A percentile compares a stretch with the other conserved stretches of the same genome.
Conservation (phyloP, 495 filamentous ascomycete genomes). For the Venustampulla echinocandica region DNA sequence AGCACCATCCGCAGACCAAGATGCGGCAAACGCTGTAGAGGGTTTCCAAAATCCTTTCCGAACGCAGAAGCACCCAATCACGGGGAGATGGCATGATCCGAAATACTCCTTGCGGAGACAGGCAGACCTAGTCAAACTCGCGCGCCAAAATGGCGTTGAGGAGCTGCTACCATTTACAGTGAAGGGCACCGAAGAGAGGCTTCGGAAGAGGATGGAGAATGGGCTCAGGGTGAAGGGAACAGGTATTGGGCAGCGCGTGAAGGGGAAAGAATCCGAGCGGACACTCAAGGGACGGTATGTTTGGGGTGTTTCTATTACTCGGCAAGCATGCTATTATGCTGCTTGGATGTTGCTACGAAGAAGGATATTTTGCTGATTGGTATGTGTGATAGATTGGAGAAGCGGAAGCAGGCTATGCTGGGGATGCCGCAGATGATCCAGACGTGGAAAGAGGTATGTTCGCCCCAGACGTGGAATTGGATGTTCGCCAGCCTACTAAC, state of each 20-base stretch:
- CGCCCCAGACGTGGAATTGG: conserved; percentile 14
- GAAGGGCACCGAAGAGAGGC: conserved; percentile 66
- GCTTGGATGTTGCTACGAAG: neutral
- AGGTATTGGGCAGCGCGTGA: conserved; percentile 83
- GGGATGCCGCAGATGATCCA: conserved; percentile 85
- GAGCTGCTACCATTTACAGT: conserved; percentile 66
- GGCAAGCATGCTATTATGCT: neutral
- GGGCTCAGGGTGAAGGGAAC: conserved; percentile 81
- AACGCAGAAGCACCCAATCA: conserved; percentile 57
- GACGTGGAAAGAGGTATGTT: conserved; percentile 83
- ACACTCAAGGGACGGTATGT: conserved; percentile 66
- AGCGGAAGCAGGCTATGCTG: conserved; percentile 83
- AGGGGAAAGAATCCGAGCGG: conserved; percentile 90
- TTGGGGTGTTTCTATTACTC: conserved; percentile 10
- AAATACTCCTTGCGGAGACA: conserved; percentile 76
- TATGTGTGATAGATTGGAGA: conserved; percentile 56
- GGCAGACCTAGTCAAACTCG: conserved; percentile 85
- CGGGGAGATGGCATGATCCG: conserved; percentile 71
- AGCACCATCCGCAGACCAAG: conserved; percentile 15
- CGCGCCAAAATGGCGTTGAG: conserved; percentile 71
- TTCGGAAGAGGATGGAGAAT: conserved; percentile 56
- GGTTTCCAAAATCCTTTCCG: conserved; percentile 47
- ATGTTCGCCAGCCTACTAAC: conserved; percentile 1
- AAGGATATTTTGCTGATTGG: conserved; percentile 13
- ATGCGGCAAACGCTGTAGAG: conserved; percentile 16